phyloP scores from a whole-genome alignment of 345 rosid species.

The Syzygium aromaticum region DNA sequence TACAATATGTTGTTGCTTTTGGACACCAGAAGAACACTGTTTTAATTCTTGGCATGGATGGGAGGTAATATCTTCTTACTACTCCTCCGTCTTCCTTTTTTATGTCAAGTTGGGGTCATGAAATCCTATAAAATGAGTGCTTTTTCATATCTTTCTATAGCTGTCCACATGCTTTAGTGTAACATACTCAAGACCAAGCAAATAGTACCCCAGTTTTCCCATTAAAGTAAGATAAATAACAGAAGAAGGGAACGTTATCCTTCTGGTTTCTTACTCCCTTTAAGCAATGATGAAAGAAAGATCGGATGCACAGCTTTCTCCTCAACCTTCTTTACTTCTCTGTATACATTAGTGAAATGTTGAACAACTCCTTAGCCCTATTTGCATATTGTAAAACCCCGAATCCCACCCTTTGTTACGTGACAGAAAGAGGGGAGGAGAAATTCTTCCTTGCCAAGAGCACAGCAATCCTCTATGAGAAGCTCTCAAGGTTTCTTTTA shows the following conservation, averaged over 20 bases:
- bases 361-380: not conserved
- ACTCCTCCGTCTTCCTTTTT: not conserved
- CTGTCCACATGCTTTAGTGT: not conserved
- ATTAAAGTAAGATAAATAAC: not conserved
- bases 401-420: not conserved
- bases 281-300: not conserved
- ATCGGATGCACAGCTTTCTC: not conserved
- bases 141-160: not conserved
- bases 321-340: not conserved
- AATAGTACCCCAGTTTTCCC: not conserved
- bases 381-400: not conserved
- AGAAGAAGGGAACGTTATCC: not conserved
- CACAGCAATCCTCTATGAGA: not conserved
- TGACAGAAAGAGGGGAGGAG: not conserved
- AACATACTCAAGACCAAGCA: not conserved
- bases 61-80: not conserved
- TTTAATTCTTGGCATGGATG: slow-evolving; percentile 28
- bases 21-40: slow-evolving; percentile 45
- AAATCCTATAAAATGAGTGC: not conserved
- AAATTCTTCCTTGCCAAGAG: not conserved
- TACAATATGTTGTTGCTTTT: slow-evolving; percentile 37
- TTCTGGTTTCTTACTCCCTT: not conserved
- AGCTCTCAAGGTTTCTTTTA: not conserved
- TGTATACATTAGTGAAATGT: not conserved
- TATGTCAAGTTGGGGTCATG: not conserved